A percentile compares a stretch with the other conserved stretches of the same genome.
These are phyloP conservation scores for Candida piceae DNA, from an alignment of 805 yeast species.

Conservation along the genomic window DNA sequence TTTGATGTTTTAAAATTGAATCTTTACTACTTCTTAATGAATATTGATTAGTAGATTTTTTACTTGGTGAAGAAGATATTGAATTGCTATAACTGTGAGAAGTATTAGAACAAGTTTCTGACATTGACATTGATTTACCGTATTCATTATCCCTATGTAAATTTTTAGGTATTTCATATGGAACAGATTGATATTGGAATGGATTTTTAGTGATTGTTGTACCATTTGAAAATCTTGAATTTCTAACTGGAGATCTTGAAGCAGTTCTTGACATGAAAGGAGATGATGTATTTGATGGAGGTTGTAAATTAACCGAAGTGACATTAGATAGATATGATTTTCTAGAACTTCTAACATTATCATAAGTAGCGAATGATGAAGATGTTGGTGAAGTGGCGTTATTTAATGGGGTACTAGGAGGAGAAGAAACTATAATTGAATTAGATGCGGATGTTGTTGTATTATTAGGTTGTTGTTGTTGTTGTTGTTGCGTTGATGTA, in stretches of 20 bases:
- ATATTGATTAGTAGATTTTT: too few species aligned
- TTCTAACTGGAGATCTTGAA: constrained; percentile 25
- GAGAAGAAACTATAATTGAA: too few species aligned
- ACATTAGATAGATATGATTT: neutral
- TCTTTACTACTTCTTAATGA: too few species aligned
- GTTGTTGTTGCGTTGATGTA: constrained; percentile 10
- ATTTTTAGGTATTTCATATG: constrained; percentile 29
- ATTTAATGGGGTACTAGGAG: too few species aligned
- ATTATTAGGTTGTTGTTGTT: constrained; percentile 6
- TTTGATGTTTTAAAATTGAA: constrained; percentile 9
- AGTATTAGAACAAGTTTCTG: constrained; percentile 3
- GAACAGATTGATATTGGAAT: constrained; percentile 29
- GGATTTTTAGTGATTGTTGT: constrained; percentile 16
- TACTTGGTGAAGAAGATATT: too few species aligned
- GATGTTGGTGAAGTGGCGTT: neutral
- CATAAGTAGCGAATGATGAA: neutral
- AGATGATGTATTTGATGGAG: constrained; percentile 10
- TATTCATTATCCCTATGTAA: constrained; percentile 21
- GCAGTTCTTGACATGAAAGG: constrained; percentile 12
- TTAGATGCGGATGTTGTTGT: neutral
- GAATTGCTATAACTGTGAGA: too few species aligned
- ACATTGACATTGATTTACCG: constrained; percentile 12
- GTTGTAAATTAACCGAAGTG: constrained; percentile 5
- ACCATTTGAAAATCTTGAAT: constrained; percentile 5
- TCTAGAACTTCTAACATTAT: neutral